Evolutionary conservation across 495 filamentous ascomycete species (phyloP), one percentile per base, ranked within the genome.

Genomic region (Corynascus novoguineensis): DNA sequence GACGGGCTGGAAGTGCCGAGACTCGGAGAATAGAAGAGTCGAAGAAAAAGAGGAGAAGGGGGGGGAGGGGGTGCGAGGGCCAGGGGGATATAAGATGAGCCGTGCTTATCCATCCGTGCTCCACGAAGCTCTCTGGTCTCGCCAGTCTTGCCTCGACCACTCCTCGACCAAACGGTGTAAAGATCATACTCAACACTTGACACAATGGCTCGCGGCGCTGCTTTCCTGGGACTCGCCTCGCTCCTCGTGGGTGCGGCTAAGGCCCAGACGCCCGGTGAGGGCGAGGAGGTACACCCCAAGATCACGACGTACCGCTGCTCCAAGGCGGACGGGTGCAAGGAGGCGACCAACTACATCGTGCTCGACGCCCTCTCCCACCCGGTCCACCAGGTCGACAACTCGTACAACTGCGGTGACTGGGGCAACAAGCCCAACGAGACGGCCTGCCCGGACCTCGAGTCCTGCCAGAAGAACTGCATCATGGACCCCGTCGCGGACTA

Each of bases 251-350:
- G 53, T 17, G 22, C 55, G 22, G 64, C 49, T 35, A 50, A 31
- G 12, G 66, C 56, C 27, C 67, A 69, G 44, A 53, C 52, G 42
- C 63, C 59, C 34, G 67, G 67, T 47, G 53, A 55, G 22, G 28
- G 40, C 14, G 45, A 49, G 44, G 68, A 71, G 51, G 65, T 68
- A 5, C 84, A 87, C 55, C 85, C 85, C 17, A 66, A 73, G 42
- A 57, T 88, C 60, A 77, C 74, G 55, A 83, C 80, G 69, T 69
- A 75, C 57, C 79, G 73, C 45, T 88, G 84, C 68, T 75, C 77
- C 12, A 68, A 62, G 31, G 57, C 60, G 28, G 77, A 71, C 32
- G 80, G 75, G 45, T 87, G 84, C 71, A 75, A 75, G 25, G 69
- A 72, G 32, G 65, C 74, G 49, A 59, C 68, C 25, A 82, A 78